A percentile compares a stretch with the other conserved stretches of the same genome.
Evolutionary conservation across 2,329 filamentous ascomycete genomes (phyloP).

Genomic region (Chrysoporthe puriensis): DNA sequence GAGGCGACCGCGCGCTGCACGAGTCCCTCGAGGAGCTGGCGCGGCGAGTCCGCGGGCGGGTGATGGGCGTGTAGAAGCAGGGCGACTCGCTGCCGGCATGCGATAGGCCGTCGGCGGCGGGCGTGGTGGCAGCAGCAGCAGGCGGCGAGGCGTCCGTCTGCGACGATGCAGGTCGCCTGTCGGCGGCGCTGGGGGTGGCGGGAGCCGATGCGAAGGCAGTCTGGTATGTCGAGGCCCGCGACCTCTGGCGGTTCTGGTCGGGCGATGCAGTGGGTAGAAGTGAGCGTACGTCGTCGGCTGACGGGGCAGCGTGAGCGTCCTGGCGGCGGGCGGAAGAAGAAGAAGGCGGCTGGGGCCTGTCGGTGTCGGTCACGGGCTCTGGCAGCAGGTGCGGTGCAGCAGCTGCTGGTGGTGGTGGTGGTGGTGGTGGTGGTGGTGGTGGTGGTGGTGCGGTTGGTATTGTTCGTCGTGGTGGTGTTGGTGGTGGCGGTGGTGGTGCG

Average conservation of each 20-base stretch:
- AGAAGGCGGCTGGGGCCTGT: slow-evolving; percentile 12
- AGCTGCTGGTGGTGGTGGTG: slow-evolving; percentile 9
- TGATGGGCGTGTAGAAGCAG: slow-evolving; percentile 24
- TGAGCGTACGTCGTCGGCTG: slow-evolving; percentile 23
- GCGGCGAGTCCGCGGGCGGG: slow-evolving; percentile 30
- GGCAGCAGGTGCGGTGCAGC: slow-evolving; percentile 11
- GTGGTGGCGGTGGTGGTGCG: slow-evolving; percentile 8
- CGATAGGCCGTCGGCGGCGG: slow-evolving; percentile 20
- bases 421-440: slow-evolving; percentile 4
- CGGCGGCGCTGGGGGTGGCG: slow-evolving; percentile 32
- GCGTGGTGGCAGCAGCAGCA: slow-evolving; percentile 13
- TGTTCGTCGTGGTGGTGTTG: neutral
- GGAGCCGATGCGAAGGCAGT: slow-evolving; percentile 34
- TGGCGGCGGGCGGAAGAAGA: slow-evolving; percentile 6
- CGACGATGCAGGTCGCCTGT: slow-evolving; percentile 44
- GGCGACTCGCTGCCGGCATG: slow-evolving; percentile 27
- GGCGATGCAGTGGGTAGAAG: slow-evolving; percentile 18
- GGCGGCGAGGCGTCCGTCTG: slow-evolving; percentile 37
- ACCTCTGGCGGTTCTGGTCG: slow-evolving; percentile 33
- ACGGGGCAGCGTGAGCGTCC: slow-evolving; percentile 8
- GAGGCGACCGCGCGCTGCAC: slow-evolving; percentile 11
- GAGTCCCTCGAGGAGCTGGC: slow-evolving; percentile 33
- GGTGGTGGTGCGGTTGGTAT: neutral
- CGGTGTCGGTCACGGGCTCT: slow-evolving; percentile 13
- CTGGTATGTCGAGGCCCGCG: slow-evolving; percentile 45